Evolutionary conservation across 257 asterid genomes (phyloP).

Genomic region (Gardenia jasminoides): DNA sequence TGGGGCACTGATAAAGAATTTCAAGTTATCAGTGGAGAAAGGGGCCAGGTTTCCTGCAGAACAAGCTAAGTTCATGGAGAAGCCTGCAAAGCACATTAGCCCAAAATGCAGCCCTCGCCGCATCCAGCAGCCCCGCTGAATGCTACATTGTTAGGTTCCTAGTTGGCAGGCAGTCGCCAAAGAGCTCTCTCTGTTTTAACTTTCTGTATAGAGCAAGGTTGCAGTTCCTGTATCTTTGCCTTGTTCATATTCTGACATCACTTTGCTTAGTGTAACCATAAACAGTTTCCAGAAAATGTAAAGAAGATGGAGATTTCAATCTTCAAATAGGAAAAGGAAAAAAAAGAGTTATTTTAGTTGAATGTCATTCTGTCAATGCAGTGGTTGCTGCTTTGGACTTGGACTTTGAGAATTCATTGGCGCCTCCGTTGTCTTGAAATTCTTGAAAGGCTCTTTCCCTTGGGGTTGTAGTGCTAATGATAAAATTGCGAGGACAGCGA

Average conservation of each 20-base stretch:
- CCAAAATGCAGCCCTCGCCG: slow-evolving; percentile 68
- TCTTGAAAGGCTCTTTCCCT: background rate
- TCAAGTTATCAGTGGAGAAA: slow-evolving; percentile 41
- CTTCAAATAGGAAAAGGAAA: background rate
- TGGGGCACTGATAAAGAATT: slow-evolving; percentile 43
- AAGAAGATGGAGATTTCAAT: slow-evolving; percentile 21
- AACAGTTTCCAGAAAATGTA: slow-evolving; percentile 10
- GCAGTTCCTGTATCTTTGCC: slow-evolving; percentile 50
- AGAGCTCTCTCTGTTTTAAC: slow-evolving; percentile 26
- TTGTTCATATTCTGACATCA: slow-evolving; percentile 63
- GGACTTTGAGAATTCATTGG: background rate
- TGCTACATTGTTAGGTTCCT: slow-evolving; percentile 18
- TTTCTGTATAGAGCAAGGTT: slow-evolving; percentile 72
- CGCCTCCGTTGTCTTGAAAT: background rate
- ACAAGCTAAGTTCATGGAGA: slow-evolving; percentile 53
- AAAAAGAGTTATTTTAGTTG: background rate
- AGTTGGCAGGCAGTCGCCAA: slow-evolving; percentile 24
- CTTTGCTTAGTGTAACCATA: slow-evolving; percentile 29
- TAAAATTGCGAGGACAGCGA: background rate
- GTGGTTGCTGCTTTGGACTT: background rate
- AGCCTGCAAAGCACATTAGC: slow-evolving; percentile 58
- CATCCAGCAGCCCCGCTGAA: slow-evolving; percentile 94
- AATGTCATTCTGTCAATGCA: background rate
- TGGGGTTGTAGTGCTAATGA: background rate
- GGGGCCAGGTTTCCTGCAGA: slow-evolving; percentile 37